Evolutionary conservation across 257 asterid genomes (phyloP).

Genomic region (Verbascum thapsus): DNA sequence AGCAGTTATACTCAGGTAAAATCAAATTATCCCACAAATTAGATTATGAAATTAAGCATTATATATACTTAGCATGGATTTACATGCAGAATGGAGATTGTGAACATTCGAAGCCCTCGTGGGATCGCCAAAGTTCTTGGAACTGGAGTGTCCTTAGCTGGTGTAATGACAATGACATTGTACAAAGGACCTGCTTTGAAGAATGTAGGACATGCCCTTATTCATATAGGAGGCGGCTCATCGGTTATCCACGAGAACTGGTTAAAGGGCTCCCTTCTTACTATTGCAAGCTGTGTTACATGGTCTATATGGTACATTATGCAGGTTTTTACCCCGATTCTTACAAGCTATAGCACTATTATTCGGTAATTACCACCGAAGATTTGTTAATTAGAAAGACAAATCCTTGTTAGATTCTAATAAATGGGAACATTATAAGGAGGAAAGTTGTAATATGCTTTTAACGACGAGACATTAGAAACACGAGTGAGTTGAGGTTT

Average conservation of each 20-base stretch:
- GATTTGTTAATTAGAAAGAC: too few relatives aligned
- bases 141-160: conserved; percentile 62
- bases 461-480: too few relatives aligned
- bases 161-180: conserved; percentile 67
- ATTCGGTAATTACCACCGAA: too few relatives aligned
- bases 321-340: conserved; percentile 52
- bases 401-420: too few relatives aligned
- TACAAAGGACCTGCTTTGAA: conserved; percentile 61
- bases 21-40: too few relatives aligned
- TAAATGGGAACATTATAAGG: too few relatives aligned
- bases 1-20: conserved; percentile 72
- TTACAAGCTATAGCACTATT: not conserved
- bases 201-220: conserved; percentile 43
- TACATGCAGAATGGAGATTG: conserved; percentile 60
- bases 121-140: conserved; percentile 68
- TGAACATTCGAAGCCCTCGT: conserved; percentile 46
- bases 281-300: conserved; percentile 66
- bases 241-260: conserved; percentile 46
- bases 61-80: not conserved
- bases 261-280: conserved; percentile 62
- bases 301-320: conserved; percentile 72
- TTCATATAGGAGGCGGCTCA: conserved; percentile 44
- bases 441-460: too few relatives aligned
- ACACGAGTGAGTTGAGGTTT: not conserved
- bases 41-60: too few relatives aligned